Conservation (phyloP, 768 basidiomycete genomes). For the Dentipellis sp. region DNA sequence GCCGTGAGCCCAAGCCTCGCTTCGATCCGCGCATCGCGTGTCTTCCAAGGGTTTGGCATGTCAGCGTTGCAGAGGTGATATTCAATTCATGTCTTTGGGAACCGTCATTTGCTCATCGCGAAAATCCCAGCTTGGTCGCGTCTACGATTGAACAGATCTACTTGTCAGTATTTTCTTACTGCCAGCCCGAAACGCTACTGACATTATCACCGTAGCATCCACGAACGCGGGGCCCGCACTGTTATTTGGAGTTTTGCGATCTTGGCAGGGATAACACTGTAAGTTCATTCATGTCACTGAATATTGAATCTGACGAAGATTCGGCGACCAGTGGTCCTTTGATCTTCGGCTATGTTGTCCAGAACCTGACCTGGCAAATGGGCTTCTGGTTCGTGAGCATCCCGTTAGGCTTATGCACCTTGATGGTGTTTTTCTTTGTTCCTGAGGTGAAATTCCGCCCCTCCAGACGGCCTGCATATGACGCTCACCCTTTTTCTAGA, state of each 20-base stretch:
- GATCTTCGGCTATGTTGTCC: constrained; percentile 38
- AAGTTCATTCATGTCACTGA: constrained; percentile 4
- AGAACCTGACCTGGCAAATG: constrained; percentile 33
- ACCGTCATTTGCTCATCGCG: neutral
- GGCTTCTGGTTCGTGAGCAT: constrained; percentile 41
- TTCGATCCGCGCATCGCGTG: constrained; percentile 32
- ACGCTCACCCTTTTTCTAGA: constrained; percentile 16
- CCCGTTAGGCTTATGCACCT: constrained; percentile 26
- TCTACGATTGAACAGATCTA: constrained; percentile 36
- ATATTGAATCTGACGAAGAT: too few species aligned
- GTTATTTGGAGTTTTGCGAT: constrained; percentile 39
- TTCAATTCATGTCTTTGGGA: neutral
- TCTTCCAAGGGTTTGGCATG: constrained; percentile 40
- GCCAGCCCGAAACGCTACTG: neutral
- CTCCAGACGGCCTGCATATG: neutral
- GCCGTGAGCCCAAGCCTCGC: constrained; percentile 31
- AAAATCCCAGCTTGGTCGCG: constrained; percentile 24
- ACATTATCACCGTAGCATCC: constrained; percentile 21
- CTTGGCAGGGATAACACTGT: constrained; percentile 34
- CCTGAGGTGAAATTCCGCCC: constrained; percentile 25
- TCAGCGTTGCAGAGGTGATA: constrained; percentile 31
- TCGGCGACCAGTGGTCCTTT: constrained; percentile 26
- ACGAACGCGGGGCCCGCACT: constrained; percentile 32
- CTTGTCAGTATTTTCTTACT: constrained; percentile 18
- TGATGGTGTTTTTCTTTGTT: constrained; percentile 34